Evolutionary conservation across 306 rosid species (phyloP).

Genomic region (Inga oerstediana): DNA sequence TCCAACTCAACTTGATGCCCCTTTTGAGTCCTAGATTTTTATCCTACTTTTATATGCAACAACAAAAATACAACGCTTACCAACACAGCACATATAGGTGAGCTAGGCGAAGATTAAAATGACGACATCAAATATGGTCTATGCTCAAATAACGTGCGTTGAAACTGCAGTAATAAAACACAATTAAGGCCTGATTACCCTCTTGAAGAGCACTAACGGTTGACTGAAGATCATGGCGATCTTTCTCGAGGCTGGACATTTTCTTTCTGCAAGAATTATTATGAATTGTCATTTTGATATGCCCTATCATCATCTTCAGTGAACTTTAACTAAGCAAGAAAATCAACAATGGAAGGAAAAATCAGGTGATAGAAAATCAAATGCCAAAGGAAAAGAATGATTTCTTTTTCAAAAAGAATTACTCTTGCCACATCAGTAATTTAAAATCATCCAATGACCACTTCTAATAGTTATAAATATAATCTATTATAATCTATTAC

Average conservation of each 20-base stretch:
- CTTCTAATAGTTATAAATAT: neutral
- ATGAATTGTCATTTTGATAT: constrained; percentile 31
- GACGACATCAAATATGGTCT: constrained; percentile 8
- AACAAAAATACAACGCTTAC: constrained; percentile 19
- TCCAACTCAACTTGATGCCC: constrained; percentile 1
- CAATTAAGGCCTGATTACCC: constrained; percentile 53
- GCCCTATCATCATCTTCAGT: constrained; percentile 14
- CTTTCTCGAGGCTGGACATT: constrained; percentile 84
- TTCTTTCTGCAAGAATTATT: constrained; percentile 68
- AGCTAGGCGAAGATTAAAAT: constrained; percentile 19
- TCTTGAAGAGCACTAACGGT: constrained; percentile 90
- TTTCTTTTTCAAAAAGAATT: neutral
- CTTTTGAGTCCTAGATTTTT: neutral
- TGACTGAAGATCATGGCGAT: constrained; percentile 81
- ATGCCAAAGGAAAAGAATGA: neutral
- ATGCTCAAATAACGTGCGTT: constrained; percentile 10
- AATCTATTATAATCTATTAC: neutral
- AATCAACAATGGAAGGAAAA: constrained; percentile 26
- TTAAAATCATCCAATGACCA: neutral
- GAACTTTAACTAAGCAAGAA: constrained; percentile 11
- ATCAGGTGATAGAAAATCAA: constrained; percentile 7
- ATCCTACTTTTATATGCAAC: constrained; percentile 22
- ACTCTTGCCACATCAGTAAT: neutral
- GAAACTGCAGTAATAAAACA: constrained; percentile 23
- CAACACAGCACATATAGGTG: constrained; percentile 1